Conservation (phyloP, 768 basidiomycete genomes). For the Panaeolus cyanescens region DNA sequence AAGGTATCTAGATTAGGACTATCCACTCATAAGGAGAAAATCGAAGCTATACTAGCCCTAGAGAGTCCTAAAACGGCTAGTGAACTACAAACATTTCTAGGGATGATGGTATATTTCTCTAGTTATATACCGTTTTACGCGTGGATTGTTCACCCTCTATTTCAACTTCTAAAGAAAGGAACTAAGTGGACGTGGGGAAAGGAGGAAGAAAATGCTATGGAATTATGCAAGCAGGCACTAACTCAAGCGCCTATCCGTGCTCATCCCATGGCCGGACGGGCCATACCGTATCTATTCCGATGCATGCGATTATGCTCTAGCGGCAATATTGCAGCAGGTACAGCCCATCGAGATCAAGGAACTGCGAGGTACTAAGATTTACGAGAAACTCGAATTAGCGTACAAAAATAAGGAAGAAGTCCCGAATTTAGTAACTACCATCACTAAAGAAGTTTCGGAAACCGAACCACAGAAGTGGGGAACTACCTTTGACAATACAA, state of each 20-base stretch:
- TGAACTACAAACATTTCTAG: conserved; percentile 34
- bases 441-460: conserved; percentile 19
- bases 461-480: conserved; percentile 19
- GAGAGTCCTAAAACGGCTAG: conserved; percentile 22
- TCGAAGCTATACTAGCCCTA: conserved; percentile 31
- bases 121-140: conserved; percentile 36
- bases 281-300: conserved; percentile 40
- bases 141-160: conserved; percentile 32
- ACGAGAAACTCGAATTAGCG: conserved; percentile 23
- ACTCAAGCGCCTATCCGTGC: conserved; percentile 31
- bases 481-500: conserved; percentile 27
- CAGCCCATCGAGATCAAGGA: conserved; percentile 28
- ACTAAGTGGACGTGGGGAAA: conserved; percentile 21
- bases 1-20: conserved; percentile 39
- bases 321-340: conserved; percentile 31
- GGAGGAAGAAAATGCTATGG: conserved; percentile 26
- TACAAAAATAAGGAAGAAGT: conserved; percentile 17
- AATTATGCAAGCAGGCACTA: conserved; percentile 28
- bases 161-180: conserved; percentile 31
- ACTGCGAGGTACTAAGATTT: conserved; percentile 25
- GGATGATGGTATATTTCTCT: conserved; percentile 42
- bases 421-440: conserved; percentile 20
- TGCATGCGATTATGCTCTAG: conserved; percentile 30
- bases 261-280: conserved; percentile 24
- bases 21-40: conserved; percentile 37